These are phyloP conservation scores for Rugosomyces carneus DNA, from an alignment of 1,284 basidiomycete species.

Conservation along the genomic window DNA sequence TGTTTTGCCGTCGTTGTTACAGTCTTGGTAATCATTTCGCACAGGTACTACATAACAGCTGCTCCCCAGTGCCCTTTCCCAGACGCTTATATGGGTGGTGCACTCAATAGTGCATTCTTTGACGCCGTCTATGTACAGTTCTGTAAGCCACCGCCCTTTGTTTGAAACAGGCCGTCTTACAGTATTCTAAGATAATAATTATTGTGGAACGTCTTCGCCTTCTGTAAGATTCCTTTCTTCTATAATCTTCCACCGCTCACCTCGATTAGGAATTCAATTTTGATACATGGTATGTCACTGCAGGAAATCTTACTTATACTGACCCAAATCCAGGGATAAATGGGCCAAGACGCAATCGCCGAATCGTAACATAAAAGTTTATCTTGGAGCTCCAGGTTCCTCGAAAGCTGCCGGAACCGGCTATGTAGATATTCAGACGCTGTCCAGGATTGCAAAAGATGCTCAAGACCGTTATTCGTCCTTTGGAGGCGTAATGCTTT, in stretches of 20 bases:
- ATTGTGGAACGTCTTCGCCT: constrained; percentile 41
- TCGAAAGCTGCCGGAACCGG: constrained; percentile 43
- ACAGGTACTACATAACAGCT: constrained; percentile 52
- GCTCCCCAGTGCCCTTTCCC: constrained; percentile 61
- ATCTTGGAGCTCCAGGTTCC: constrained; percentile 51
- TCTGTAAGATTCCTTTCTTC: constrained; percentile 25
- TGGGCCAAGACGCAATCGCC: constrained; percentile 52
- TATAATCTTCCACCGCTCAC: neutral
- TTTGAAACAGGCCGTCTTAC: neutral
- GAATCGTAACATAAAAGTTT: constrained; percentile 55
- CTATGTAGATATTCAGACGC: constrained; percentile 39
- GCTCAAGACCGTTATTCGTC: constrained; percentile 43
- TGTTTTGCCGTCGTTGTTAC: neutral
- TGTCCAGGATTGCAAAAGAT: constrained; percentile 35
- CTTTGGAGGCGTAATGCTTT: constrained; percentile 63
- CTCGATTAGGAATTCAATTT: constrained; percentile 47
- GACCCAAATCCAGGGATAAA: constrained; percentile 37
- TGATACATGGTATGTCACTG: constrained; percentile 36
- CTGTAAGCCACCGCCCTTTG: constrained; percentile 17
- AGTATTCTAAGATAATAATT: constrained; percentile 46
- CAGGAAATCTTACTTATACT: neutral
- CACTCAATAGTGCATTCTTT: constrained; percentile 46
- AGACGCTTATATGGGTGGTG: constrained; percentile 46
- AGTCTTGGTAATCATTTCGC: neutral
- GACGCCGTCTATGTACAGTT: constrained; percentile 57